These are phyloP conservation scores for Aaosphaeria arxii DNA, from an alignment of 2,329 filamentous ascomycete species.

Conservation along the genomic window DNA sequence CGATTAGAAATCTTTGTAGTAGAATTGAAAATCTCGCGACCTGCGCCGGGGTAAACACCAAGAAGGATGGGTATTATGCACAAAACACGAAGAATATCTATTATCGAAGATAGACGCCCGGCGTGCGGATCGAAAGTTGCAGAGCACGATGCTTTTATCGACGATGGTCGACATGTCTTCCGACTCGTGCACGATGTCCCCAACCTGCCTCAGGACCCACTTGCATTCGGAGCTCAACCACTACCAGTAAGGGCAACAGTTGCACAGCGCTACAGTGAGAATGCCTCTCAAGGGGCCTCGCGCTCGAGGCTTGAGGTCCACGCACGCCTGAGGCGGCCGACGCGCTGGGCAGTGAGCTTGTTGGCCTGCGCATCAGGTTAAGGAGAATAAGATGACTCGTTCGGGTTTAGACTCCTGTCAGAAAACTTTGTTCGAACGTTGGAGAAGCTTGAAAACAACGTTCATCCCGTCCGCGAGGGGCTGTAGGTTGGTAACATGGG, in stretches of 20 bases:
- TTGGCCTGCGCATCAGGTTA: constrained; percentile 1
- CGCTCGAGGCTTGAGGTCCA: neutral
- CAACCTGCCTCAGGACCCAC: constrained; percentile 4
- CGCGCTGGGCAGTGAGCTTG: constrained; percentile 1
- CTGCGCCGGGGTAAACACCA: constrained; percentile 5
- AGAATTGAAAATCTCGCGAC: constrained; percentile 6
- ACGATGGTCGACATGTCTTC: neutral
- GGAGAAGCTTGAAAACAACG: constrained; percentile 1
- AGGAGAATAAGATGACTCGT: constrained; percentile 1
- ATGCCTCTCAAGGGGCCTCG: neutral
- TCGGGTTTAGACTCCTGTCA: neutral
- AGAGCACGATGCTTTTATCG: constrained; percentile 3
- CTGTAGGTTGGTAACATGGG: constrained; percentile 5
- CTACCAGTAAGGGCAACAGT: neutral
- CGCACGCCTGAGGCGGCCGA: constrained; percentile 7
- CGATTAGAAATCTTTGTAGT: neutral
- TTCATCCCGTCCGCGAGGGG: constrained; percentile 4
- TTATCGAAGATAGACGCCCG: neutral
- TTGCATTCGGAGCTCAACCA: constrained; percentile 1
- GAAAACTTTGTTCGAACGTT: constrained; percentile 3
- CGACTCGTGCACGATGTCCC: neutral
- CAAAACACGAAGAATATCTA: constrained; percentile 1
- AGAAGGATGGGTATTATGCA: neutral
- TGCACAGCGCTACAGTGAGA: neutral
- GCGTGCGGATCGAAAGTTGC: neutral